Base-by-base conservation (phyloP, 2,329 filamentous ascomycete species). In the Exutisphaerella laricina region DNA sequence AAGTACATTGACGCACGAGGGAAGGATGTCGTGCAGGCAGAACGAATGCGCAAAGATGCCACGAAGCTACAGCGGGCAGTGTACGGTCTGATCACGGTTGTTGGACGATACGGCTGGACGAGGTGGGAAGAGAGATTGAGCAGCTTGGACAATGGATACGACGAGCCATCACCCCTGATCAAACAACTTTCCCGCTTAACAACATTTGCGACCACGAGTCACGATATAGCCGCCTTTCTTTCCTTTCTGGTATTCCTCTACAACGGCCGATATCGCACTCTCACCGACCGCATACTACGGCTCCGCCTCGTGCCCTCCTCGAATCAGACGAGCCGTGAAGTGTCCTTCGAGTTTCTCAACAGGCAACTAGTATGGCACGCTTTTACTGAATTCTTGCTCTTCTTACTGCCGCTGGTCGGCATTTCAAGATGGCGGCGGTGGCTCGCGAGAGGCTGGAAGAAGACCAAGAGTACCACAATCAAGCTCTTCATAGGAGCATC, bases 371-470 rank as follows among this genome's bases (percentile, higher is more conserved):
- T 98, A 26, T 98, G 92, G 92, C 92, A 98, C 67, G 92, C 92
- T n/a, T 95, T 98, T 59, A 98, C 92, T 18, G 92, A 98, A 64
- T 98, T 98, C 58, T 73, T 98, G n/a, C 77, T 98, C 22, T 98
- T 97, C 64, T 78, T 97, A 13, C 74, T 98, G n/a, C 92, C 92
- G 0, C 76, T 98, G n/a, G 85, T 98, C 30, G 92, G 92, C 39
- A 90, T 98, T 55, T 84, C 85, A 58, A 79, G 88, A 53, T 98
- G 92, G 92, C 79, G 88, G 45, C 78, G 89, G 53, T 95, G 90
- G 84, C 71, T 96, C n/a, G 75, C 78, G 14, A 78, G 88, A 49
- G 80, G 82, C n/a, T 94, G 88, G 87, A 80, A 85, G 55, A 88
- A 83, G 64, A 82, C 85, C 1, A 84, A 84, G 56, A 74, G 78